Conservation (phyloP, 495 filamentous ascomycete species). For the Elaphomyces granulatus region DNA sequence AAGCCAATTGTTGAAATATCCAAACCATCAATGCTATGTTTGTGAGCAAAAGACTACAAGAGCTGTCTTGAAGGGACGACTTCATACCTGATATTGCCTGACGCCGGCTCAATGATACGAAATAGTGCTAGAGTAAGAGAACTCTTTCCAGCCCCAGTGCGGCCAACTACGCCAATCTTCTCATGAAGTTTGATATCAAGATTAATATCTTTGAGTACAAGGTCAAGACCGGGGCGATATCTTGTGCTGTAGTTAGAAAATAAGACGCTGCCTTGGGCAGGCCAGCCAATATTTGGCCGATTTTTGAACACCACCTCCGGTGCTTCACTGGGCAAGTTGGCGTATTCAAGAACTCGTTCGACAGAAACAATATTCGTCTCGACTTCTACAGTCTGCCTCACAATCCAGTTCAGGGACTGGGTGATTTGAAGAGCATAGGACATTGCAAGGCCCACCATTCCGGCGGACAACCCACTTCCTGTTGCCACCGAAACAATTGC, state of each 20-base stretch:
- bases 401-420: slow-evolving; percentile 98
- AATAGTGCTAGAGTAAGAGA: slow-evolving; percentile 89
- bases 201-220: slow-evolving; percentile 85
- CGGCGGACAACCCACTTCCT: slow-evolving; percentile 51
- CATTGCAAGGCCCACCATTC: slow-evolving; percentile 87
- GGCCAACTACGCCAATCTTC: slow-evolving; percentile 95
- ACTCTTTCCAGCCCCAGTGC: slow-evolving; percentile 93
- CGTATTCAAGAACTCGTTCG: slow-evolving; percentile 94
- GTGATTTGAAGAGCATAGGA: slow-evolving; percentile 96
- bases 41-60: not conserved
- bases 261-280: slow-evolving; percentile 73
- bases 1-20: slow-evolving; percentile 87
- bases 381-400: slow-evolving; percentile 96
- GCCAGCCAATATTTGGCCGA: slow-evolving; percentile 83
- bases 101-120: slow-evolving; percentile 78
- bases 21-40: slow-evolving; percentile 57
- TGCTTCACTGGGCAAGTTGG: slow-evolving; percentile 83
- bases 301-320: slow-evolving; percentile 84
- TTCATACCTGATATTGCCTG: slow-evolving; percentile 54
- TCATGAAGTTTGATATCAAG: slow-evolving; percentile 87
- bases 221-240: slow-evolving; percentile 76
- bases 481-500: slow-evolving; percentile 66
- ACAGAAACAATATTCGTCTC: slow-evolving; percentile 99
- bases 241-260: slow-evolving; percentile 90
- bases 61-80: not conserved